Base-by-base conservation (phyloP, 2,329 filamentous ascomycete species). In the Coleophoma crateriformis region DNA sequence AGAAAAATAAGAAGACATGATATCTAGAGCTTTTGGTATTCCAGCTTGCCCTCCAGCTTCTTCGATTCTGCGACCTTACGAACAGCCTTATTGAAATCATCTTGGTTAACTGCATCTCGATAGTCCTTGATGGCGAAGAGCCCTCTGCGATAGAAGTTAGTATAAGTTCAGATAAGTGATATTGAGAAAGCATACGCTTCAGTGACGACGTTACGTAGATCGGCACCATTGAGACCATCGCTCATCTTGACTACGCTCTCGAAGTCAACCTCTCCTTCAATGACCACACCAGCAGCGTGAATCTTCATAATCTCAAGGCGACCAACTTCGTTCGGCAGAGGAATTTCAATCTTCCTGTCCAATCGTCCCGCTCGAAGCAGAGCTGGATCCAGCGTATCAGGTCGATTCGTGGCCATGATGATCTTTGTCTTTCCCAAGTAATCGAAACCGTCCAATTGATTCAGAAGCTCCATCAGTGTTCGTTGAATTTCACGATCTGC, bases 191-290 rank as follows among this genome's bases (percentile, higher is more conserved):
- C 90, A 77, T 81, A 95, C 90, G 94, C 94, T 78, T 99, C 94
- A 13, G 94, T 99, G 47, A 99, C 91, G 47, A 99, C 91, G 67
- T 99, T 99, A 65, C 94, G 81, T 76, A 99, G 73, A 82, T 99
- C 94, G 46, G 94, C 94, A 67, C 94, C 94, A 71, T 99, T 99
- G 62, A 99, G 80, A 27, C 92, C 91, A 65, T 99, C 94, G 62
- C 91, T 96, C 94, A 99, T 99, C 84, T 99, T 99, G 59, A 99
- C 94, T 52, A 99, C 90, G 63, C 90, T 96, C 79, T 99, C 94
- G 66, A 95, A 99, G 69, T 99, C 95, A 64, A 99, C 90, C 55
- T 99, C 94, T 1, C 92, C 94, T 61, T 97, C 92, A 42, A 88
- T 84, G 51, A 89, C 81, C 13, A 99, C 94, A 54, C 87, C 84